Percentiles rank a stretch among this genome's conserved stretches.
Conservation (phyloP, 257 asterid species). For the Cordia subcordata region DNA sequence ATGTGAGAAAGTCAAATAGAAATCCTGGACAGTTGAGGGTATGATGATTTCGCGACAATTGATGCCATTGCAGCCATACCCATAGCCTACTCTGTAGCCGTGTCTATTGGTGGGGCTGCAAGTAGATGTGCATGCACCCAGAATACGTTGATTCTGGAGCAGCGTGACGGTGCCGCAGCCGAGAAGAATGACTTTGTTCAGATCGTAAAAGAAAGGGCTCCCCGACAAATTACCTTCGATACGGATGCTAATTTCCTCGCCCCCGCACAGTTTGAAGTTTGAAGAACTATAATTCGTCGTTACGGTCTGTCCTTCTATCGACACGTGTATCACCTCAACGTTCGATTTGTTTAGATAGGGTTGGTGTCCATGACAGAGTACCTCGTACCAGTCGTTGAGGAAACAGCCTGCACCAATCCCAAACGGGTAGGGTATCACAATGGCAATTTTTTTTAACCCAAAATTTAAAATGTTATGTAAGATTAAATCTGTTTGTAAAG, state of each 20-base stretch:
- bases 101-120: no score
- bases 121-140: neutral
- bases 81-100: no score
- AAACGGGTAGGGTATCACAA: neutral
- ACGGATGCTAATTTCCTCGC: neutral
- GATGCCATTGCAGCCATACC: neutral
- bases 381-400: neutral
- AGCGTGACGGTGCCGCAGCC: slow-evolving; percentile 1
- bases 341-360: neutral
- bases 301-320: neutral
- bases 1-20: neutral
- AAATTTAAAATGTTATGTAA: no score
- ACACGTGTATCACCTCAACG: neutral
- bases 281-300: neutral
- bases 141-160: neutral
- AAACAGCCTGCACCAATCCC: neutral
- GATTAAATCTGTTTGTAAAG: no score
- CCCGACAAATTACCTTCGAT: neutral
- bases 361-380: neutral
- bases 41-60: neutral
- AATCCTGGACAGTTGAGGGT: neutral
- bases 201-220: neutral
- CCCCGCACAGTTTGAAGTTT: neutral
- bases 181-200: neutral
- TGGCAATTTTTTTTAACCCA: no score